Conservation (phyloP, 106 monocot species). For the Alisma plantagoaquatica region DNA sequence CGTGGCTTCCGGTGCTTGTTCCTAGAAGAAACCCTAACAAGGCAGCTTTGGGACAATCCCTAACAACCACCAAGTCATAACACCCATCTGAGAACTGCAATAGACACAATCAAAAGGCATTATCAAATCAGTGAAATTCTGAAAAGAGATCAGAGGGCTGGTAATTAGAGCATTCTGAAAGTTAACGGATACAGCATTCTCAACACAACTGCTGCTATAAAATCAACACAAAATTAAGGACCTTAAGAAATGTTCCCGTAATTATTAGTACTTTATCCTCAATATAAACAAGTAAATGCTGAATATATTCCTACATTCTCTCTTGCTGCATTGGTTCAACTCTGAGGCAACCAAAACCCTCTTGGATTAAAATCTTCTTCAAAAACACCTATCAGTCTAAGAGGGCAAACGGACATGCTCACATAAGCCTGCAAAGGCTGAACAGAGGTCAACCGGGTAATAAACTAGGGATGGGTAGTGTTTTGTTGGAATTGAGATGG, state of each 20-base stretch:
- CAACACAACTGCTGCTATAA: too few species aligned
- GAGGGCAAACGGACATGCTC: too few species aligned
- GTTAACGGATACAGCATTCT: too few species aligned
- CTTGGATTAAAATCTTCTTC: too few species aligned
- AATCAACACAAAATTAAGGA: neutral
- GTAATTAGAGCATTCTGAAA: neutral
- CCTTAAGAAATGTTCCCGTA: neutral
- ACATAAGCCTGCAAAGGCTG: too few species aligned
- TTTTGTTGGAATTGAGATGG: too few species aligned
- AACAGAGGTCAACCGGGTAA: too few species aligned
- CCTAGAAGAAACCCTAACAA: constrained; percentile 43
- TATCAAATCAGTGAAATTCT: neutral
- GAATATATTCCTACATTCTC: too few species aligned
- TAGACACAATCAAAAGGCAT: neutral
- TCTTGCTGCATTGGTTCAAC: too few species aligned
- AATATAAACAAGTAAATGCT: neutral
- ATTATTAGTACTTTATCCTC: neutral
- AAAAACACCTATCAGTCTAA: too few species aligned
- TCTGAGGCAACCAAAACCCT: too few species aligned
- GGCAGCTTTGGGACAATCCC: constrained; percentile 55
- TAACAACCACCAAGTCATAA: constrained; percentile 57
- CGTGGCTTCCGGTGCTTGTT: constrained; percentile 49
- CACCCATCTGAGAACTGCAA: constrained; percentile 92
- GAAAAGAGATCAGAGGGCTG: neutral
- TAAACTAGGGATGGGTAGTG: too few species aligned